Conservation (phyloP, 2,329 filamentous ascomycete species). For the Rutstroemia sp. region DNA sequence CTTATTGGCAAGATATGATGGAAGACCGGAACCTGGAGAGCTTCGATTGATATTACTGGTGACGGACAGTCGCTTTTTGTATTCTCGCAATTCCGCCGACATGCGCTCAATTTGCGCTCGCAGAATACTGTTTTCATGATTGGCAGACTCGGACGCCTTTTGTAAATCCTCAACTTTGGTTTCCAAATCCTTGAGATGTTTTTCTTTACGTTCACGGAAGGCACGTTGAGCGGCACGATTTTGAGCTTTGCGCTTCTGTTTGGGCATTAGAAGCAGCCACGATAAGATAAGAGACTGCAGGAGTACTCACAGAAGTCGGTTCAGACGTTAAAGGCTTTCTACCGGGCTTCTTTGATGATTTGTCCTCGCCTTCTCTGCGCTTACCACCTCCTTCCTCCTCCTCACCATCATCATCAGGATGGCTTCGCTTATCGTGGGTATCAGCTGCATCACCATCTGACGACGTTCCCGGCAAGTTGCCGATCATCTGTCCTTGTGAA, state of each 20-base stretch:
- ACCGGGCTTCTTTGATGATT: constrained; percentile 88
- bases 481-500: constrained; percentile 62
- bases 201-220: constrained; percentile 92
- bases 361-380: constrained; percentile 69
- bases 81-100: constrained; percentile 78
- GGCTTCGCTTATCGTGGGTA: constrained; percentile 62
- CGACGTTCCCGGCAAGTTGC: constrained; percentile 54
- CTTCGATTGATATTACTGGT: constrained; percentile 26
- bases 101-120: constrained; percentile 85
- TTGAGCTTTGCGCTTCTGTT: constrained; percentile 88
- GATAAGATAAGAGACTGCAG: constrained; percentile 22
- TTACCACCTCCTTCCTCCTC: constrained; percentile 64
- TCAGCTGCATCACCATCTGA: constrained; percentile 39
- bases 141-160: constrained; percentile 74
- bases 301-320: constrained; percentile 77
- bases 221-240: constrained; percentile 88
- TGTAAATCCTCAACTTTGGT: constrained; percentile 69
- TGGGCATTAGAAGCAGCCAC: constrained; percentile 16
- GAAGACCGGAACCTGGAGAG: constrained; percentile 15
- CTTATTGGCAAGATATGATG: constrained; percentile 33
- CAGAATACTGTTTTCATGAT: constrained; percentile 76
- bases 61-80: constrained; percentile 75
- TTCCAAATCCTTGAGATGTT: constrained; percentile 79
- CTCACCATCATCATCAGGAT: constrained; percentile 59
- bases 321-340: constrained; percentile 93